Percentiles rank a stretch among this genome's conserved stretches.
Evolutionary conservation across 106 monocot species (phyloP).

Genomic region (Phalaenopsis aphrodite): DNA sequence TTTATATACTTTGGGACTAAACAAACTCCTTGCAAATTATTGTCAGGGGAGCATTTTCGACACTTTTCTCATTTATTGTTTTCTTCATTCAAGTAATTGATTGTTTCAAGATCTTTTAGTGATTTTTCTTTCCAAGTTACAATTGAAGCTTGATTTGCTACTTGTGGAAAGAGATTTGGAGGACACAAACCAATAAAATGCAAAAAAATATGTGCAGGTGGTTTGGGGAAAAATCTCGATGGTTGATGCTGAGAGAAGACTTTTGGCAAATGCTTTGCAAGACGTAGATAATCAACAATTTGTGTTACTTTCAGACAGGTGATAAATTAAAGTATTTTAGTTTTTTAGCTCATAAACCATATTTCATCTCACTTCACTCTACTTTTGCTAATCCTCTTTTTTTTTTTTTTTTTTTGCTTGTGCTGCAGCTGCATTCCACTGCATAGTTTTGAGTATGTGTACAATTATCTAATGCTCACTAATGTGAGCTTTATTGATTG

Average conservation of each 20-base stretch:
- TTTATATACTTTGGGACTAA: too few species aligned
- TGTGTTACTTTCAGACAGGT: conserved; percentile 80
- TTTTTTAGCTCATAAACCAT: neutral
- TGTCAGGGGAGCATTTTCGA: too few species aligned
- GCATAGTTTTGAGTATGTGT: conserved; percentile 61
- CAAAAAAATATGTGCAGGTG: conserved; percentile 37
- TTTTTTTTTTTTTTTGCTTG: neutral
- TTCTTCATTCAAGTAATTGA: neutral
- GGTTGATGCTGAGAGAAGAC: conserved; percentile 76
- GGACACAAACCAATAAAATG: neutral
- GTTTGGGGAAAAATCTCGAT: conserved; percentile 68
- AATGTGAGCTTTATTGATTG: conserved; percentile 74
- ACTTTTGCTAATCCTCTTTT: neutral
- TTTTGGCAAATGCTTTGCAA: conserved; percentile 63
- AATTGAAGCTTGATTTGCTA: neutral
- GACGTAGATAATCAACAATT: conserved; percentile 71
- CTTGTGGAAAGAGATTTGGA: neutral
- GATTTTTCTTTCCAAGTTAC: neutral
- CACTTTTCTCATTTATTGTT: neutral
- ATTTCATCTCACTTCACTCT: neutral
- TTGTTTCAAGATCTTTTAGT: neutral
- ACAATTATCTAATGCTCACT: conserved; percentile 60
- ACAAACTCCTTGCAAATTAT: too few species aligned
- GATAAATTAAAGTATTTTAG: conserved; percentile 7
- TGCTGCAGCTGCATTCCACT: conserved; percentile 60